These are phyloP conservation scores for Coniochaeta pulveracea DNA, from an alignment of 2,329 filamentous ascomycete species.

Conservation along the genomic window DNA sequence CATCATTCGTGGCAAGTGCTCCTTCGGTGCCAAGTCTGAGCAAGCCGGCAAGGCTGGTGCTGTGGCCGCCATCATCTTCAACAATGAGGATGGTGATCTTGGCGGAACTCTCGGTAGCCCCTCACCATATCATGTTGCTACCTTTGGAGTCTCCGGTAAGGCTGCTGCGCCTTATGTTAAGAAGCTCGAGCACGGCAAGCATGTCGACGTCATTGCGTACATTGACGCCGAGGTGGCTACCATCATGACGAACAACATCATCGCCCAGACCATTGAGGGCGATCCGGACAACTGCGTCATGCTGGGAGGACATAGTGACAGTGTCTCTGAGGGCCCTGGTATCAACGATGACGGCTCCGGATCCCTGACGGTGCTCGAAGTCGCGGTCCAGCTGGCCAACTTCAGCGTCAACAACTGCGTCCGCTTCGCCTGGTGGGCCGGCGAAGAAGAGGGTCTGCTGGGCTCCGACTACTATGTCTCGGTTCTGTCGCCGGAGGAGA, in stretches of 20 bases:
- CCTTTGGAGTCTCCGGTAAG: conserved; percentile 51
- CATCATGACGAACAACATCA: conserved; percentile 46
- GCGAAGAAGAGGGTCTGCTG: conserved; percentile 54
- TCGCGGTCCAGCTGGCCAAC: conserved; percentile 45
- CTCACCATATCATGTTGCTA: conserved; percentile 48
- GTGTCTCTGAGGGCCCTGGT: conserved; percentile 51
- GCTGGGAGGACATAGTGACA: conserved; percentile 54
- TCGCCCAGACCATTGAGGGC: conserved; percentile 49
- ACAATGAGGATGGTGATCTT: conserved; percentile 52
- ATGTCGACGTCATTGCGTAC: conserved; percentile 43
- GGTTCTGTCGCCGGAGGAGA: conserved; percentile 43
- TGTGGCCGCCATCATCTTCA: conserved; percentile 61
- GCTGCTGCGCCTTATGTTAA: conserved; percentile 46
- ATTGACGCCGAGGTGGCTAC: conserved; percentile 44
- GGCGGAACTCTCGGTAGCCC: conserved; percentile 59
- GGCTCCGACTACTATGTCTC: conserved; percentile 52
- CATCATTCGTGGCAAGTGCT: conserved; percentile 56
- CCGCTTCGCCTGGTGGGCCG: conserved; percentile 58
- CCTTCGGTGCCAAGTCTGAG: conserved; percentile 61
- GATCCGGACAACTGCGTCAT: conserved; percentile 54
- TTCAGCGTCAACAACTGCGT: conserved; percentile 54
- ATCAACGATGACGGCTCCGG: conserved; percentile 74
- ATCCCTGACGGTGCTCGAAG: conserved; percentile 47
- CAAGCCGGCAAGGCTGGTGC: conserved; percentile 60
- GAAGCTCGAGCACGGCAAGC: conserved; percentile 37